Base-by-base conservation (phyloP, 768 basidiomycete genomes). In the Lentinula detonsa region DNA sequence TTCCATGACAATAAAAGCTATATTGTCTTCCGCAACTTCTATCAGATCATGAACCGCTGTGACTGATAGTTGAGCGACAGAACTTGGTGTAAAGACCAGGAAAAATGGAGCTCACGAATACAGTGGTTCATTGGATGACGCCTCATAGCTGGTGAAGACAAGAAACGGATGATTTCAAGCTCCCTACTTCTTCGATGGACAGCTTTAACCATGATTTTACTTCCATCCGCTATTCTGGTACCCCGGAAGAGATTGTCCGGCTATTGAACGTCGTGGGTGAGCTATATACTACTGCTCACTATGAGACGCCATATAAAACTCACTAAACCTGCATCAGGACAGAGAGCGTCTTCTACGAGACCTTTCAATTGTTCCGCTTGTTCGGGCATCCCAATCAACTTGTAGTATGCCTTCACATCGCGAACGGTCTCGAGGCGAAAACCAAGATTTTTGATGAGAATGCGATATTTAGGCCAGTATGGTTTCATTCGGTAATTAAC, bases 1-100 rank as follows among this genome's bases (percentile, higher is more conserved):
- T 68, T 91, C 90, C 88, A 90, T 90, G 28, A 91, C 84, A 60
- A 91, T 84, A 66, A 91, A 86, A 13, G 76, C 84, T 40, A 87
- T 68, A 53, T 74, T 69, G 61, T 88, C 85, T 9, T 75, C 67
- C 2, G 74, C 69, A 21, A 82, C 73, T 64, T 83, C 80, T 54
- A 91, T 80, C 18, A 88, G 70, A 66, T 86, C 86, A 34, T 88
- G 69, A 18, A 91, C 76, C 42, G 90, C 90, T 91, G 67, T 15
- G 51, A 35, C 5, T 21, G 21, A 62, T 58, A 8, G 55, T 54
- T 69, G 64, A 45, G 61, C 23, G 60, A 62, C 34, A 11, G 35
- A 58, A 37, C 11, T 37, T 8, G 48, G 5, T 18, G 5, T 18
- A 28, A n/a, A 34, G 40, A 13, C 18, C 15, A 60, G 62, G 62